Evolutionary conservation across 352 stramenopile species (phyloP), one percentile per base, ranked within the genome.

Genomic region (Phytophthora sojae): DNA sequence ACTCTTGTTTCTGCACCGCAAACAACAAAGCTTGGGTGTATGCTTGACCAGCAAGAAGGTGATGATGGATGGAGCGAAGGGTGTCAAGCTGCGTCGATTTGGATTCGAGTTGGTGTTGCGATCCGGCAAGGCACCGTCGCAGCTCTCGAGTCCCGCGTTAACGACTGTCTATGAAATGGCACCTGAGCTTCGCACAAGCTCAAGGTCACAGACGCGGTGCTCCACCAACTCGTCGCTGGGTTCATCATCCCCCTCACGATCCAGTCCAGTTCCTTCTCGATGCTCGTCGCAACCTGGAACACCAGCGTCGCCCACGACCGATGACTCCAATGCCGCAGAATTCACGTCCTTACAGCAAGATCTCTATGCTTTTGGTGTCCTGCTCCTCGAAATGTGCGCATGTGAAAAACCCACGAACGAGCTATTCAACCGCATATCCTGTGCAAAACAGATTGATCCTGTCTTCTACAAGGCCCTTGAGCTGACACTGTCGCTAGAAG

Each of bases 21-120:
- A 76, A 7, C 61, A 77, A 1, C 59, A 80, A 55, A 75, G 60
- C 1, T 73, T 94, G 25, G 79, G 81, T 6, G 69, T 71, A 14
- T 83, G 73, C 23, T 73, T 93, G 21, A 91, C 85, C n/a, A 95
- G 87, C 71, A 77, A 78, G 15, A 90, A 89, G 57, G 84, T 93
- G 14, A 84, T 93, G 74, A 47, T 95, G 21, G 62, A 77, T 11
- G 65, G 80, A 29, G 35, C 26, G 6, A 66, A 67, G 2, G 47
- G 67, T 3, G 58, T 92, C 49, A 92, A 91, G 50, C 30, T 93
- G 3, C 73, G 85, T 19, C 81, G 79, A 30, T 90, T 90, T 73
- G 76, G 82, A 17, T 44, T 75, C 3, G 81, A 93, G 60, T 55
- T 81, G 42, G 49, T 73, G 1, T 29, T 73, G 60, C 67, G 82